phyloP scores from a whole-genome alignment of 257 asterid genomes.

The Solanum pennellii region DNA sequence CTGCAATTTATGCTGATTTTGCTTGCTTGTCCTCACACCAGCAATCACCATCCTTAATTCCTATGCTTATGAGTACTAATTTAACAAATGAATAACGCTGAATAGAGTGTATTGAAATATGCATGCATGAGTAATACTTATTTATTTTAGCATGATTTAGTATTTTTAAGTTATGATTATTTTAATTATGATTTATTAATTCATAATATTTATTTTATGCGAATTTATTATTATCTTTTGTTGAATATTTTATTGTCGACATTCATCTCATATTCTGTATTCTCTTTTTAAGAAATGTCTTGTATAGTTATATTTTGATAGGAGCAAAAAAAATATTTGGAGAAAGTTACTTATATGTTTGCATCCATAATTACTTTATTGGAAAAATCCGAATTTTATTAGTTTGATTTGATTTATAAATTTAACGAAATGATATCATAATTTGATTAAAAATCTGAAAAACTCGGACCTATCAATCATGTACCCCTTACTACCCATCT shows the following conservation, averaged over 20 bases:
- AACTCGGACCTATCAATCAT: not conserved
- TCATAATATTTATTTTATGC: too few relatives aligned
- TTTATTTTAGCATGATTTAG: not conserved
- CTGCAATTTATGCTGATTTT: not conserved
- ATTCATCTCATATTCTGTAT: not conserved
- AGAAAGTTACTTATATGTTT: not conserved
- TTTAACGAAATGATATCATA: fast-evolving
- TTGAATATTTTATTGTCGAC: not conserved
- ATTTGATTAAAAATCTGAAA: too few relatives aligned
- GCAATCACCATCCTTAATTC: not conserved
- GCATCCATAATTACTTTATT: not conserved
- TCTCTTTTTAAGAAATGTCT: too few relatives aligned
- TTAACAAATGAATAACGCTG: not conserved
- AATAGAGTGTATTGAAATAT: not conserved
- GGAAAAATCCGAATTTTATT: too few relatives aligned
- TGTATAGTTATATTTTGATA: too few relatives aligned
- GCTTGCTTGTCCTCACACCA: not conserved
- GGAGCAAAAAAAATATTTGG: too few relatives aligned
- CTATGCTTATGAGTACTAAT: not conserved
- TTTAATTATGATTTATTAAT: too few relatives aligned
- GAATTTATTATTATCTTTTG: too few relatives aligned
- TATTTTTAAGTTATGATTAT: too few relatives aligned
- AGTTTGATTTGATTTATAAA: not conserved
- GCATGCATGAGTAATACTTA: fast-evolving
- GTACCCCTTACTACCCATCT: not conserved